Base-by-base conservation (phyloP, 176 grass and related monocot genomes). In the Pharus latifolius region DNA sequence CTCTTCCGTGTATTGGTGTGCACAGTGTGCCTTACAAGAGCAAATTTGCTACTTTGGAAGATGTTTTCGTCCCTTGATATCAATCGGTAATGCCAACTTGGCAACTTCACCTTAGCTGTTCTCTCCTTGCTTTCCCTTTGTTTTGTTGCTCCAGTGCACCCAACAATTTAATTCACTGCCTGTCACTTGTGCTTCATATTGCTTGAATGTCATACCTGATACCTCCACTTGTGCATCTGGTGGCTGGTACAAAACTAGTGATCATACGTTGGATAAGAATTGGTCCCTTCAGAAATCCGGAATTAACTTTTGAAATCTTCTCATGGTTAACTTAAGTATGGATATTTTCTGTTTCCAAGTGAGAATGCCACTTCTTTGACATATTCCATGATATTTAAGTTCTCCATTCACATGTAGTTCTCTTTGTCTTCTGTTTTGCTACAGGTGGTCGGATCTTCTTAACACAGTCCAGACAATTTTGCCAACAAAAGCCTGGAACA, bases 361-460 rank as follows among this genome's bases (percentile, higher is more conserved):
- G 10, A 23, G 50, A 52, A 16, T 70, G 31, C 10, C 14, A n/a
- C 24, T 63, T 50, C 31, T 64, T 82, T 52, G 33, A 60, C 45
- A 62, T 82, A 66, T 67, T 50, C 47, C 34, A 29, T 48, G 5
- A 14, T 49, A 49, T 44, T 57, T 34, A 57, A 57, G 23, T 56
- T 37, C 24, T 49, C 17, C 2, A 43, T 37, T 79, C 52, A 79
- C 40, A 17, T 25, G 3, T 6, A 44, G 20, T 54, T 70, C 6
- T 77, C 12, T n/a, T n/a, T 61, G 33, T 80, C 23, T 86, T 75
- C 7, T 71, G 10, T 82, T 71, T 75, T 62, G 11, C 46, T 79
- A 25, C 60, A 95, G 96, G 77, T 99, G 96, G 90, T 86, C 87
- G 33, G 75, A 99, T 80, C 87, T 99, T 65, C 87, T 99, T 47